Evolutionary conservation across 345 rosid genomes (phyloP).

Genomic region (Alliaria petiolata): DNA sequence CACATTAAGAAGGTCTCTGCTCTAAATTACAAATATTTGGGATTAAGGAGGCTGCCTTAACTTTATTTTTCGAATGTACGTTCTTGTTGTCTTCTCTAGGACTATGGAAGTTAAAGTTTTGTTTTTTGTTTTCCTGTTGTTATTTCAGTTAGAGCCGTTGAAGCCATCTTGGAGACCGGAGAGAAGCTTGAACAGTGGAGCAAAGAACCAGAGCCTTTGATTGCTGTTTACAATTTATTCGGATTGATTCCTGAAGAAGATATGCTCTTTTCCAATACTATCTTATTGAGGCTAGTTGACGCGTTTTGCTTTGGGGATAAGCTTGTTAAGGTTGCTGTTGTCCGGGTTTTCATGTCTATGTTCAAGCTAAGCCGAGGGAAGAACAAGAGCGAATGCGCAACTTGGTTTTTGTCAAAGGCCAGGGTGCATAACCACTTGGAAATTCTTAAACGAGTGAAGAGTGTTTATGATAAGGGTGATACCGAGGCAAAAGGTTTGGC

Average conservation of each 20-base stretch:
- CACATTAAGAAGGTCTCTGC: background rate
- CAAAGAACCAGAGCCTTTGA: conserved; percentile 55
- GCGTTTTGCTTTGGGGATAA: conserved; percentile 54
- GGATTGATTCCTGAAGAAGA: conserved; percentile 78
- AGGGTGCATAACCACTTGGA: conserved; percentile 58
- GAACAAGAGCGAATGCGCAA: conserved; percentile 27
- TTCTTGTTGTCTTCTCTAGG: background rate
- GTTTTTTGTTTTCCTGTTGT: background rate
- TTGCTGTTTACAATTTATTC: conserved; percentile 47
- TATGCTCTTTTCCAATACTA: conserved; percentile 65
- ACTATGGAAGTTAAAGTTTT: background rate
- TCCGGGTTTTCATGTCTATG: conserved; percentile 49
- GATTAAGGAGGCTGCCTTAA: background rate
- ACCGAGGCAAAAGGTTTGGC: conserved; percentile 67
- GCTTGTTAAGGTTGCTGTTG: conserved; percentile 46
- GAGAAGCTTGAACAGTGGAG: conserved; percentile 59
- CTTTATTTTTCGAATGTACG: background rate
- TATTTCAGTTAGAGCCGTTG: conserved; percentile 50
- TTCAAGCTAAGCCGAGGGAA: conserved; percentile 33
- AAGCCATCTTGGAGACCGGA: conserved; percentile 54
- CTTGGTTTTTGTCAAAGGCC: conserved; percentile 52
- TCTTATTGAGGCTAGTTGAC: conserved; percentile 69
- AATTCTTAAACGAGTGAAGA: conserved; percentile 60
- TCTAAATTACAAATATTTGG: background rate
- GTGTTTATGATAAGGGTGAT: conserved; percentile 68